These are phyloP conservation scores for Linderniella brevidens DNA, from an alignment of 257 asterid species.

Conservation along the genomic window DNA sequence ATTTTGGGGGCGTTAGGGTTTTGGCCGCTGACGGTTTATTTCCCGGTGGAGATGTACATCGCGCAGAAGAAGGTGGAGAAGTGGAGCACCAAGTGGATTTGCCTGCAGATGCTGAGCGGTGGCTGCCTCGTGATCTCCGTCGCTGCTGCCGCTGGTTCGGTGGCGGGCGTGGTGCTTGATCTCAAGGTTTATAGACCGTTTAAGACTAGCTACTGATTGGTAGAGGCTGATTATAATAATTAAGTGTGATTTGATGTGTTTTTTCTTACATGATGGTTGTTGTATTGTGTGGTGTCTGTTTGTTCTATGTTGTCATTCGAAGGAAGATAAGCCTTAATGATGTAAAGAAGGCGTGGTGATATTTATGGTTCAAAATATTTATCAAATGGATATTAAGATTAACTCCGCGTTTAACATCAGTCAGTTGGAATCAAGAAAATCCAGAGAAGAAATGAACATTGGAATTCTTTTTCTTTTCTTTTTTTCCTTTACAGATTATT, in stretches of 20 bases:
- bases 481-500: no score
- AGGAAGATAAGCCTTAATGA: conserved; percentile 13
- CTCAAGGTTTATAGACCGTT: conserved; percentile 40
- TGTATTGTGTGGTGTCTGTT: neutral
- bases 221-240: no score
- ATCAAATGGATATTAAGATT: no score
- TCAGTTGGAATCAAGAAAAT: no score
- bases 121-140: conserved; percentile 24
- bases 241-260: no score
- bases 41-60: conserved; percentile 23
- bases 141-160: conserved; percentile 34
- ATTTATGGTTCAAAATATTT: no score
- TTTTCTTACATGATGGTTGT: no score
- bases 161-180: conserved; percentile 37
- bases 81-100: conserved; percentile 33
- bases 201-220: conserved; percentile 25
- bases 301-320: conserved; percentile 3
- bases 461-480: no score
- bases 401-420: no score
- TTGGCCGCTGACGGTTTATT: conserved; percentile 25
- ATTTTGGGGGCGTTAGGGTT: conserved; percentile 41
- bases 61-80: conserved; percentile 26
- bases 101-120: conserved; percentile 24
- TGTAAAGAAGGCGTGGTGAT: conserved; percentile 15
- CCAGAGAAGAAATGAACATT: no score